These are phyloP conservation scores for Populus hybrid DNA, from an alignment of 441 rosid species.

Conservation along the genomic window DNA sequence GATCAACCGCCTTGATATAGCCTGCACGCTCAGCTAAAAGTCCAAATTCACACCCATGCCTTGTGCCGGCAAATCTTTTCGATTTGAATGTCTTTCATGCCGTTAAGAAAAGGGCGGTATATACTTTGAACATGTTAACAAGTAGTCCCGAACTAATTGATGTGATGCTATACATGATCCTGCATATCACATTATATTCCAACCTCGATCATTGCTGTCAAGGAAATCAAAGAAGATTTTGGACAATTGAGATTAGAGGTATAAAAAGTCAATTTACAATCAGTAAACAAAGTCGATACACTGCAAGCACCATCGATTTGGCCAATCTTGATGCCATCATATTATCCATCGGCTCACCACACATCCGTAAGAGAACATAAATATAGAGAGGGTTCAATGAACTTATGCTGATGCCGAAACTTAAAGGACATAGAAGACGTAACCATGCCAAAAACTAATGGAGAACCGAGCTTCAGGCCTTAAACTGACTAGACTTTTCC, in stretches of 20 bases:
- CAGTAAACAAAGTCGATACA: not conserved
- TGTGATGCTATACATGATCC: not conserved
- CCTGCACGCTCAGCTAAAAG: not conserved
- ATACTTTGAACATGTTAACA: not conserved
- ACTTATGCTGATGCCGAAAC: too few relatives aligned
- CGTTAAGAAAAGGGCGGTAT: not conserved
- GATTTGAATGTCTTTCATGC: constrained; percentile 12
- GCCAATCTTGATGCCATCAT: not conserved
- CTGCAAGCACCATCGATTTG: not conserved
- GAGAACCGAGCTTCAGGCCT: not conserved
- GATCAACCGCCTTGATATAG: constrained; percentile 9
- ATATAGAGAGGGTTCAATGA: too few relatives aligned
- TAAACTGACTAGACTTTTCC: not conserved
- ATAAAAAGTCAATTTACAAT: not conserved
- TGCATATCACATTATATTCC: not conserved
- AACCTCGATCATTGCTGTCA: not conserved
- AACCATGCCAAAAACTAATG: not conserved
- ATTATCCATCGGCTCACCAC: too few relatives aligned
- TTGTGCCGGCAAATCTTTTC: not conserved
- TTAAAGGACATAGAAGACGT: too few relatives aligned
- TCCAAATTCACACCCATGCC: not conserved
- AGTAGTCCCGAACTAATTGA: not conserved
- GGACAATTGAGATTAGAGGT: not conserved
- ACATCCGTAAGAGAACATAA: too few relatives aligned
- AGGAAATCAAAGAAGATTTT: not conserved